These are phyloP conservation scores for Wallacemonas rigidus DNA, from an alignment of 208 protist genomes.

Conservation along the genomic window DNA sequence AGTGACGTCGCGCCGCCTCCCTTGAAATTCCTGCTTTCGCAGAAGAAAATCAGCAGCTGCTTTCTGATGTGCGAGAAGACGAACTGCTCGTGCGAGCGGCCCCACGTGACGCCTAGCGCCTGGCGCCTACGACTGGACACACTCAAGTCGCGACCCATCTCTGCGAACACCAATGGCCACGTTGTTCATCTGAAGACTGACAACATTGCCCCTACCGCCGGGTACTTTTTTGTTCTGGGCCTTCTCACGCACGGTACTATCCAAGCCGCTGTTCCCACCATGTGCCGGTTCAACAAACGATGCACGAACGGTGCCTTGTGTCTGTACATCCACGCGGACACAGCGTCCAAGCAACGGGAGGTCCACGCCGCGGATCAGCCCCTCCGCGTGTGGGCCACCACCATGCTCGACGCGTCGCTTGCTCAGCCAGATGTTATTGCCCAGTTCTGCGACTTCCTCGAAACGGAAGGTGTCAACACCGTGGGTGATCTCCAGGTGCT, in stretches of 20 bases:
- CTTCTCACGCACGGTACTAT: slow-evolving; percentile 54
- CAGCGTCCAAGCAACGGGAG: slow-evolving; percentile 12
- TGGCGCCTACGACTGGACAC: slow-evolving; percentile 72
- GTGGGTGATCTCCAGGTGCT: slow-evolving; percentile 86
- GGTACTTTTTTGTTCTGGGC: slow-evolving; percentile 76
- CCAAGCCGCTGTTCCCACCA: slow-evolving; percentile 63
- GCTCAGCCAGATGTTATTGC: slow-evolving; percentile 12
- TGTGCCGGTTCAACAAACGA: slow-evolving; percentile 71
- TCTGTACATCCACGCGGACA: slow-evolving; percentile 80
- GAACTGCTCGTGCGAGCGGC: slow-evolving; percentile 56
- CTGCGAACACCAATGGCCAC: slow-evolving; percentile 30
- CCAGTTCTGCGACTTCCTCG: slow-evolving; percentile 61
- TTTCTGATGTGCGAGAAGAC: slow-evolving; percentile 58
- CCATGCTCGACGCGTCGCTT: slow-evolving; percentile 14
- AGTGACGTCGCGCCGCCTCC: slow-evolving; percentile 68
- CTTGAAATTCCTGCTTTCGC: slow-evolving; percentile 64
- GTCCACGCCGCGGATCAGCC: slow-evolving; percentile 32
- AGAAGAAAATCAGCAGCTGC: slow-evolving; percentile 69
- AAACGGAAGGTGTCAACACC: slow-evolving; percentile 49
- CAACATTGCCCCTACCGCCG: slow-evolving; percentile 67
- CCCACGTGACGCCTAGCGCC: slow-evolving; percentile 49
- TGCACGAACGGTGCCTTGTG: slow-evolving; percentile 71
- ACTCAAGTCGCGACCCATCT: slow-evolving; percentile 25
- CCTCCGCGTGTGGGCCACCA: slow-evolving; percentile 28
- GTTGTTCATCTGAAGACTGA: slow-evolving; percentile 34